Evolutionary conservation across 2,329 filamentous ascomycete species (phyloP), one percentile per base, ranked within the genome.

Genomic region (Coleophoma eucalyptorum): DNA sequence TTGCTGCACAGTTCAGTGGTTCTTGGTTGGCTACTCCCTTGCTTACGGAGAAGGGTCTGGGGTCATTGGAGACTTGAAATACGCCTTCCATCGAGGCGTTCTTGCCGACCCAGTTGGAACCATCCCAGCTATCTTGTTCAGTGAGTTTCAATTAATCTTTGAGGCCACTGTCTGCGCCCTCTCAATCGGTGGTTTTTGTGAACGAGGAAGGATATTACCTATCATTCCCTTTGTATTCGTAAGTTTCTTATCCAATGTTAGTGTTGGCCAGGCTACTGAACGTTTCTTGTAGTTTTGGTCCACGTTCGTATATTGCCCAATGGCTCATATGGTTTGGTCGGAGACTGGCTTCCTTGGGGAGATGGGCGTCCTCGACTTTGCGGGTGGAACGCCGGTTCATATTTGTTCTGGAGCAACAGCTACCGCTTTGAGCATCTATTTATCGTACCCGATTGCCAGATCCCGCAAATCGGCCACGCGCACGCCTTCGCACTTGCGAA

Each of bases 251-350:
- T 26, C 26, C 26, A 26, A 5, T 26, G 6, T 3, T 5, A 26
- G 6, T 26, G 6, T 26, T 8, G 6, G 26, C 26, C 10, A 26
- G 26, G 26, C 6, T 8, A 8, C 26, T 10, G 18, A 33, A 21
- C 42, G 7, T 20, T 4, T 6, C n/a, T n/a, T 49, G 26, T 7
- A 63, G 60, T 54, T 63, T 66, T 89, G 85, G 84, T 73, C 81
- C 15, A 88, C 84, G 38, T 75, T 88, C 55, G 83, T 89, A 54
- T 89, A 89, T 69, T 84, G 86, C 61, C 84, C 84, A 18, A 80
- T 90, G 54, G 86, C 87, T 43, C 88, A 87, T 69, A 89, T 86
- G 80, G 89, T 87, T 43, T 90, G 86, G 87, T 90, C 89, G 68
- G 71, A 75, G 47, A 84, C 82, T 55, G 87, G 87, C 43, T 90